Percentiles rank a stretch among this genome's conserved stretches.
phyloP scores from a whole-genome alignment of 176 grass and related monocot genomes.

The Ampelocalamus luodianensis region DNA sequence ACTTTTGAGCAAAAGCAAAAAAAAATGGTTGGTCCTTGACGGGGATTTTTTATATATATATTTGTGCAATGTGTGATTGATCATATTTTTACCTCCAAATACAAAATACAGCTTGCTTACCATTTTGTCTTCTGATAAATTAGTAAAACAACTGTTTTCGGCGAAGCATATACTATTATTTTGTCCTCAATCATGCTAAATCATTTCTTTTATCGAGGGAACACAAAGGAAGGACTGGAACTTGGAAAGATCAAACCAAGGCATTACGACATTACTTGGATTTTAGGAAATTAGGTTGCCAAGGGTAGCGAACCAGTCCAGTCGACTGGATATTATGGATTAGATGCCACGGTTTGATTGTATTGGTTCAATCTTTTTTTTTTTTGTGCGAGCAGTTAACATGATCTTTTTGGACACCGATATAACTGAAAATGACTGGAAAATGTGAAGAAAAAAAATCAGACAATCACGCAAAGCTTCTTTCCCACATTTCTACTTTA shows the following conservation, averaged over 20 bases:
- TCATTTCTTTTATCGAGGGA: neutral
- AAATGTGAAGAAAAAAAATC: constrained; percentile 11
- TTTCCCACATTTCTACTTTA: constrained; percentile 10
- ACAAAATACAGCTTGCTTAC: neutral
- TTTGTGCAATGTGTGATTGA: neutral
- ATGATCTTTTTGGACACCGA: neutral
- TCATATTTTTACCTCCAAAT: constrained; percentile 14
- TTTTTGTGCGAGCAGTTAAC: neutral
- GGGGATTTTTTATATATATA: neutral
- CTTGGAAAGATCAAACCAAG: neutral
- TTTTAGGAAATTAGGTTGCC: constrained; percentile 6
- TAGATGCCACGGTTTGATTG: neutral
- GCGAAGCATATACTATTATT: neutral
- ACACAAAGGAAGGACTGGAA: neutral
- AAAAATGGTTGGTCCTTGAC: neutral
- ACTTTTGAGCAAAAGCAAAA: constrained; percentile 18
- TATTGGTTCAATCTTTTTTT: neutral
- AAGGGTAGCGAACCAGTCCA: neutral
- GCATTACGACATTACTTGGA: neutral
- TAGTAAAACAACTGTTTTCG: constrained; percentile 3
- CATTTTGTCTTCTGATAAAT: constrained; percentile 12
- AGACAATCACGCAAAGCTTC: neutral
- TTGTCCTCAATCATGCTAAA: neutral
- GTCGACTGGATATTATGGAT: neutral
- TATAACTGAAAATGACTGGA: neutral